Conservation (phyloP, 1,139 yeast genomes). For the Arxiozyma heterogenica region DNA sequence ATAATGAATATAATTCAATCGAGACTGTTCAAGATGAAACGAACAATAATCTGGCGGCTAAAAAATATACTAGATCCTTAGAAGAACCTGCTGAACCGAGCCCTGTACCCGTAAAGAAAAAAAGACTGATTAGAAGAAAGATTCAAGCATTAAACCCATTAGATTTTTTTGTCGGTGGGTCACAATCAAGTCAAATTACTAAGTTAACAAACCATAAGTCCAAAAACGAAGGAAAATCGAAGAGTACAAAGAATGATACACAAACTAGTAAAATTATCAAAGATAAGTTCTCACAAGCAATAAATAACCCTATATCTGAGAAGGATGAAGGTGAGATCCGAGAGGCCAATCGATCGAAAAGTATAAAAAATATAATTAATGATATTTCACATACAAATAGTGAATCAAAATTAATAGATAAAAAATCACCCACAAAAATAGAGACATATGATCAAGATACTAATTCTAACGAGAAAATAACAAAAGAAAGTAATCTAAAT, state of each 20-base stretch:
- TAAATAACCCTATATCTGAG: background rate
- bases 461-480: too few relatives aligned
- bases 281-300: background rate
- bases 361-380: too few relatives aligned
- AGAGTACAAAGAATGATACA: background rate
- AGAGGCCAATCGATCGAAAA: background rate
- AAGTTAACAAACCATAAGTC: too few relatives aligned
- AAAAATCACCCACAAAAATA: background rate
- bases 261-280: background rate
- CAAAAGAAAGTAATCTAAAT: background rate
- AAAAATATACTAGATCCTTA: background rate
- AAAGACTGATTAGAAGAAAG: slow-evolving; percentile 18
- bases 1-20: background rate
- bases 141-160: slow-evolving; percentile 31
- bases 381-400: too few relatives aligned
- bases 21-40: background rate
- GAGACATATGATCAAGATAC: background rate
- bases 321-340: background rate
- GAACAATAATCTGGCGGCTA: background rate
- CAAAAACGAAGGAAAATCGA: too few relatives aligned
- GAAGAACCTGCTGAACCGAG: slow-evolving; percentile 3
- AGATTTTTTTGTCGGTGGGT: slow-evolving; percentile 34
- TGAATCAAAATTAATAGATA: background rate
- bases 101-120: slow-evolving; percentile 10
- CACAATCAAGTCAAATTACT: background rate